These are phyloP conservation scores for Bothriochloa decipiens DNA, from an alignment of 176 grass and related monocot species.

Conservation along the genomic window DNA sequence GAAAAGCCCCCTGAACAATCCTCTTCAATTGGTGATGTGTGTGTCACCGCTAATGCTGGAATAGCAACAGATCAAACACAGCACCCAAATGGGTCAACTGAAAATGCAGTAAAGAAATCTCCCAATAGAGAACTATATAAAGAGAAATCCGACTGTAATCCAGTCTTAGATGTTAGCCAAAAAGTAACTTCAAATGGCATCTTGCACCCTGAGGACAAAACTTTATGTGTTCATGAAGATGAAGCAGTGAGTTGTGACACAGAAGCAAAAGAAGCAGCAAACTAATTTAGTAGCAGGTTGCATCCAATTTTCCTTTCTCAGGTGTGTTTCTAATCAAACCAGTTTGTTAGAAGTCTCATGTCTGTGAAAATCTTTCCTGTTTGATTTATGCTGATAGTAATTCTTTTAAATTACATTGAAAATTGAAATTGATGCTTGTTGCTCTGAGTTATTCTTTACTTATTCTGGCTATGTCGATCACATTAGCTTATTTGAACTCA, in stretches of 20 bases:
- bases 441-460: background rate
- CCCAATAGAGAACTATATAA: slow-evolving; percentile 24
- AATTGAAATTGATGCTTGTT: slow-evolving; percentile 21
- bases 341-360: background rate
- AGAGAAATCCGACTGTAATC: slow-evolving; percentile 26
- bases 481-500: background rate
- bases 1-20: slow-evolving; percentile 40
- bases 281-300: slow-evolving; percentile 46
- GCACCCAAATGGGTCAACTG: slow-evolving; percentile 15
- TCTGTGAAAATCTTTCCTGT: background rate
- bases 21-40: slow-evolving; percentile 17
- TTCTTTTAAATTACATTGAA: background rate
- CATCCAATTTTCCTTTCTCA: slow-evolving; percentile 61
- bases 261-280: slow-evolving; percentile 43
- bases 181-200: slow-evolving; percentile 41
- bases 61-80: slow-evolving; percentile 43
- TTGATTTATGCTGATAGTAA: background rate
- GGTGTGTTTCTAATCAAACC: slow-evolving; percentile 46
- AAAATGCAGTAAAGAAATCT: slow-evolving; percentile 23
- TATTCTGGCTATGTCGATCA: background rate
- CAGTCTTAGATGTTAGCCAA: slow-evolving; percentile 18
- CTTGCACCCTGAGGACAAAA: slow-evolving; percentile 39
- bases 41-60: background rate
- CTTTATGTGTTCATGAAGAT: slow-evolving; percentile 26
- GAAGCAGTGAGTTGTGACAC: slow-evolving; percentile 38